Evolutionary conservation across 306 rosid genomes (phyloP).

Genomic region (Hippophae tibetana): DNA sequence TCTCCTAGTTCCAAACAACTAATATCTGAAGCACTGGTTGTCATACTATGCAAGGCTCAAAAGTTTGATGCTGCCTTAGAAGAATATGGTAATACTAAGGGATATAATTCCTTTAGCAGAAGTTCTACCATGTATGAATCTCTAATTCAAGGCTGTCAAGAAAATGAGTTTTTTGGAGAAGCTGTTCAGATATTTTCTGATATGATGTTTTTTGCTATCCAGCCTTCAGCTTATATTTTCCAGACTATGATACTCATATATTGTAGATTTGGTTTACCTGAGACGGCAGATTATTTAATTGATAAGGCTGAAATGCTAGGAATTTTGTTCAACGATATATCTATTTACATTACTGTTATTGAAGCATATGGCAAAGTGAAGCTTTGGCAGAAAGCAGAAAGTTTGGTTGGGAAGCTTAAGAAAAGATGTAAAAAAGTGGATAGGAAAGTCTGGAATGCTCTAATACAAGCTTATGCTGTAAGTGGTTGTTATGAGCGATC

Average conservation of each 20-base stretch:
- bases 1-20: constrained; percentile 49
- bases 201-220: constrained; percentile 69
- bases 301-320: constrained; percentile 52
- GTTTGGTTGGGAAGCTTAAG: constrained; percentile 66
- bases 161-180: constrained; percentile 51
- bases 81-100: constrained; percentile 50
- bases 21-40: constrained; percentile 64
- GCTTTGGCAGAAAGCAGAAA: constrained; percentile 88
- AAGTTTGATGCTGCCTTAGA: constrained; percentile 65
- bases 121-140: constrained; percentile 60
- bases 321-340: constrained; percentile 25
- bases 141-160: constrained; percentile 58
- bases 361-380: constrained; percentile 74
- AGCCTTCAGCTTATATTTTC: constrained; percentile 53
- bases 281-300: constrained; percentile 75
- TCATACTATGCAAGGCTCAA: constrained; percentile 69
- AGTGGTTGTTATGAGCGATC: constrained; percentile 89
- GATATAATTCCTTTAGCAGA: constrained; percentile 41
- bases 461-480: constrained; percentile 73
- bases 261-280: constrained; percentile 68
- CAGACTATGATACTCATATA: constrained; percentile 52
- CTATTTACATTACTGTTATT: constrained; percentile 42
- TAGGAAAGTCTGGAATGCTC: constrained; percentile 88
- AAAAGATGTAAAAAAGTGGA: constrained; percentile 43
- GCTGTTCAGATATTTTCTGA: constrained; percentile 84